These are phyloP conservation scores for Sextonia rubra DNA, from an alignment of 164 flowering plant species.

Conservation along the genomic window DNA sequence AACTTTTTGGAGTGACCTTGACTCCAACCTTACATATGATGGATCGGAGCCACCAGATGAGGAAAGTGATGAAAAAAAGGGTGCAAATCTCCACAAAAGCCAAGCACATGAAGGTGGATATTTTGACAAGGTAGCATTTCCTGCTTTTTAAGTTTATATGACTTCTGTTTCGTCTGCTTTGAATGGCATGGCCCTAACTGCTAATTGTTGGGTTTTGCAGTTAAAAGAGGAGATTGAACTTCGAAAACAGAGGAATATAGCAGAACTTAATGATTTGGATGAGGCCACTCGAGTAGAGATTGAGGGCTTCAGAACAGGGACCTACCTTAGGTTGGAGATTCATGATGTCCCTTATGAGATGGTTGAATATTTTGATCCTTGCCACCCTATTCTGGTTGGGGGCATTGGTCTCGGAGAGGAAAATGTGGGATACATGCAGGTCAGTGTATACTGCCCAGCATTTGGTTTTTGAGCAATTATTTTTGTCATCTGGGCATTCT, in stretches of 20 bases:
- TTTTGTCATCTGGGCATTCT: not conserved
- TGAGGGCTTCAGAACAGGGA: conserved; percentile 89
- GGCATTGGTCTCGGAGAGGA: conserved; percentile 89
- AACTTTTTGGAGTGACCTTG: conserved; percentile 39
- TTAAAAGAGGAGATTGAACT: conserved; percentile 83
- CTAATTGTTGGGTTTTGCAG: conserved; percentile 35
- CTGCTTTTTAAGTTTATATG: not conserved
- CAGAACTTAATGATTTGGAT: conserved; percentile 85
- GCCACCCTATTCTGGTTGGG: conserved; percentile 87
- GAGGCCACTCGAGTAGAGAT: conserved; percentile 73
- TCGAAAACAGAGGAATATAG: conserved; percentile 68
- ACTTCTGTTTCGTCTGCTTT: not conserved
- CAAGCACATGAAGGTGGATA: conserved; percentile 48
- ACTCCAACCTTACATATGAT: conserved; percentile 49
- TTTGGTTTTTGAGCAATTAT: not conserved
- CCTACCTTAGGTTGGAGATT: conserved; percentile 81
- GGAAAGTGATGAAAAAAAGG: conserved; percentile 35
- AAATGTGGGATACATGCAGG: conserved; percentile 97
- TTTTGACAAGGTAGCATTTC: conserved; percentile 61
- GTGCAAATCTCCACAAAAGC: conserved; percentile 25
- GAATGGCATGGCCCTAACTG: not conserved
- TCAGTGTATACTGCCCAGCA: conserved; percentile 16
- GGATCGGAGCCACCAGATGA: conserved; percentile 67
- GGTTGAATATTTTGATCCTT: conserved; percentile 94
- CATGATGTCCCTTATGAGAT: conserved; percentile 87